Percentiles rank a stretch among this genome's conserved stretches.
Conservation (phyloP, 208 protist genomes). For the Wallacemonas sp. region DNA sequence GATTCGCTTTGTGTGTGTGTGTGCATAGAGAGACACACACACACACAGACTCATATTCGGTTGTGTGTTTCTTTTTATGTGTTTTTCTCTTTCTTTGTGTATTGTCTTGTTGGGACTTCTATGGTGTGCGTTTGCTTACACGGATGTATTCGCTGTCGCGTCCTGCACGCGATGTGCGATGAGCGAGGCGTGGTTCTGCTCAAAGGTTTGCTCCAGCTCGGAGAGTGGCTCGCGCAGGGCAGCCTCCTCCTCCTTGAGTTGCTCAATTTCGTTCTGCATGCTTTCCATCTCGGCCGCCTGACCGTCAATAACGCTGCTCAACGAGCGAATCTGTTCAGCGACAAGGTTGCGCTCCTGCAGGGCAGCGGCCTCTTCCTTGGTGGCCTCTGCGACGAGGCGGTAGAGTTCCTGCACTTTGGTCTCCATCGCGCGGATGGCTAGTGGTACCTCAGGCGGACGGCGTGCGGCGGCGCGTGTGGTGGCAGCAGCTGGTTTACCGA, state of each 20-base stretch:
- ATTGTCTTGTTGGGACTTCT: background rate
- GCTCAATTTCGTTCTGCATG: slow-evolving; percentile 45
- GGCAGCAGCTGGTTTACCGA: background rate
- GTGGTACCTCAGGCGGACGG: slow-evolving; percentile 3
- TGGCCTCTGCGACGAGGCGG: slow-evolving; percentile 42
- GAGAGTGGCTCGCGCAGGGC: slow-evolving; percentile 42
- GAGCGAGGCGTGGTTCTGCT: slow-evolving; percentile 75
- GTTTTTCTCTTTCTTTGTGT: slow-evolving; percentile 14
- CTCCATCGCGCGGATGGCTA: slow-evolving; percentile 54
- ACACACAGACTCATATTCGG: too few relatives aligned
- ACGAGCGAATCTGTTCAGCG: slow-evolving; percentile 53
- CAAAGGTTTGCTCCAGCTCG: slow-evolving; percentile 68
- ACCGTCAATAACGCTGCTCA: slow-evolving; percentile 53
- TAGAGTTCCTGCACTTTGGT: slow-evolving; percentile 68
- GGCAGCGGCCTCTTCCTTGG: slow-evolving; percentile 46
- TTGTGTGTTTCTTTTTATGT: slow-evolving; percentile 1
- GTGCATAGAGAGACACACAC: too few relatives aligned
- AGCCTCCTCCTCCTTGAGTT: slow-evolving; percentile 40
- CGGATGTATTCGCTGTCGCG: background rate
- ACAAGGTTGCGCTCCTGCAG: slow-evolving; percentile 54
- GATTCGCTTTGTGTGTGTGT: background rate
- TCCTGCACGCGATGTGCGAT: slow-evolving; percentile 27
- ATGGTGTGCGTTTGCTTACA: background rate
- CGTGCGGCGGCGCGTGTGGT: background rate
- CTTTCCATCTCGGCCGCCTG: slow-evolving; percentile 56